These are phyloP conservation scores for Boechera stricta DNA, from an alignment of 345 rosid species.

Conservation along the genomic window DNA sequence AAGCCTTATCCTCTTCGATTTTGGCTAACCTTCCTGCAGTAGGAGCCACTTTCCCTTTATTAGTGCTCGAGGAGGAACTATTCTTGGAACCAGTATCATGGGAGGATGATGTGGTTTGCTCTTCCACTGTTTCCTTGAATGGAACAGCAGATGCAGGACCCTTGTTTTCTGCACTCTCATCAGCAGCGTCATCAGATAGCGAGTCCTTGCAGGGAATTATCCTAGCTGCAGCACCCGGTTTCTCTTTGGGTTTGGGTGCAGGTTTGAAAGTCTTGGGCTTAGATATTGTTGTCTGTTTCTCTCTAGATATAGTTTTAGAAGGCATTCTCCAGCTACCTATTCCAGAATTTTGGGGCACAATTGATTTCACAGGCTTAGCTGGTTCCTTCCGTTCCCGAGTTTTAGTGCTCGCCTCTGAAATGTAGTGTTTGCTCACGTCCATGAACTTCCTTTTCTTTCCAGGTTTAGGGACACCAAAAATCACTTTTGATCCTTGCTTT, in stretches of 20 bases:
- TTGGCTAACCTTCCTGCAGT: conserved; percentile 56
- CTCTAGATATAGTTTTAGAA: conserved; percentile 60
- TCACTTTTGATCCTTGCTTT: conserved; percentile 79
- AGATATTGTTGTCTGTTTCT: conserved; percentile 55
- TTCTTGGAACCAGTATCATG: conserved; percentile 47
- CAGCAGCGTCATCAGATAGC: conserved; percentile 45
- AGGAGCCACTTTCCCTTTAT: conserved; percentile 56
- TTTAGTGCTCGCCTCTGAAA: conserved; percentile 57
- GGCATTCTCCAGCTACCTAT: conserved; percentile 65
- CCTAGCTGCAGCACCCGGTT: conserved; percentile 54
- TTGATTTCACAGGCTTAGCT: conserved; percentile 62
- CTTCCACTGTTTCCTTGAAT: conserved; percentile 56
- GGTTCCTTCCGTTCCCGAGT: conserved; percentile 61
- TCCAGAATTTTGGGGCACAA: conserved; percentile 71
- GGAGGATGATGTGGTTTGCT: conserved; percentile 59
- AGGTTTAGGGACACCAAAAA: conserved; percentile 95
- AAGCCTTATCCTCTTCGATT: conserved; percentile 59
- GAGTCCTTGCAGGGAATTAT: conserved; percentile 53
- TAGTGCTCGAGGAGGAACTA: conserved; percentile 49
- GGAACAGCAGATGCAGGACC: conserved; percentile 50
- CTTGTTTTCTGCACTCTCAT: conserved; percentile 52
- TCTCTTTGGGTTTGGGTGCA: conserved; percentile 65
- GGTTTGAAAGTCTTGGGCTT: conserved; percentile 68
- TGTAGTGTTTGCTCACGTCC: conserved; percentile 97
- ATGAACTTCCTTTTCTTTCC: conserved; percentile 97